phyloP scores from a whole-genome alignment of 371 early-diverging fungal species.

The Parasitella parasitica region DNA sequence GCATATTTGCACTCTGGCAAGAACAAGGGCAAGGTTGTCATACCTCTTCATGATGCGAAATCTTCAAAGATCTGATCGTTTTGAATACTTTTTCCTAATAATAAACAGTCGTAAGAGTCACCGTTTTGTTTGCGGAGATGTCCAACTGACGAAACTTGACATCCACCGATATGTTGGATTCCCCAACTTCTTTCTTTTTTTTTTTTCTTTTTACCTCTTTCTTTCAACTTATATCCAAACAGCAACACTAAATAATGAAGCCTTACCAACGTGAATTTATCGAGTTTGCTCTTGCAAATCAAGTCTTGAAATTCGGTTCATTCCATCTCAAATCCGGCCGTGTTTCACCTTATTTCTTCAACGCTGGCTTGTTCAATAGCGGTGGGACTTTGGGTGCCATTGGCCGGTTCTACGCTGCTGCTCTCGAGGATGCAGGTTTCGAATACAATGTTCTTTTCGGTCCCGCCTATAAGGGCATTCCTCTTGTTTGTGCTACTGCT shows the following conservation, averaged over 20 bases:
- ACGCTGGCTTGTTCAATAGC: conserved; percentile 93
- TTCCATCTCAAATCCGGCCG: conserved; percentile 95
- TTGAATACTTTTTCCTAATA: no score
- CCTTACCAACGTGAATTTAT: conserved; percentile 93
- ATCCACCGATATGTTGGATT: conserved; percentile 6
- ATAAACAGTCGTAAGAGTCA: conserved; percentile 8
- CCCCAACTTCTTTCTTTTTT: conserved; percentile 5
- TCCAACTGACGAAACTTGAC: neutral
- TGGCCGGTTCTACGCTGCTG: conserved; percentile 88
- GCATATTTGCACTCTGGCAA: conserved; percentile 49
- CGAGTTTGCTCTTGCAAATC: conserved; percentile 80
- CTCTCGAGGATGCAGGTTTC: conserved; percentile 69
- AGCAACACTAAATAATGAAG: conserved; percentile 58
- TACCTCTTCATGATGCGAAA: conserved; percentile 22
- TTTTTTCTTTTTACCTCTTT: conserved; percentile 2
- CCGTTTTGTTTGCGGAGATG: conserved; percentile 2
- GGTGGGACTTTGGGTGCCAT: conserved; percentile 82
- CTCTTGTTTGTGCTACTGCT: conserved; percentile 84
- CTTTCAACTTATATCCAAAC: neutral
- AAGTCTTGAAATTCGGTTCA: conserved; percentile 87
- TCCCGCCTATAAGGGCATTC: conserved; percentile 98
- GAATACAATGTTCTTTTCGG: conserved; percentile 92
- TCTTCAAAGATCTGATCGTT: conserved; percentile 23
- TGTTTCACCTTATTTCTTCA: conserved; percentile 94
- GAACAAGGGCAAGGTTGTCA: conserved; percentile 59